Evolutionary conservation across 2,329 filamentous ascomycete genomes (phyloP).

Genomic region (Lecanosticta acicola): DNA sequence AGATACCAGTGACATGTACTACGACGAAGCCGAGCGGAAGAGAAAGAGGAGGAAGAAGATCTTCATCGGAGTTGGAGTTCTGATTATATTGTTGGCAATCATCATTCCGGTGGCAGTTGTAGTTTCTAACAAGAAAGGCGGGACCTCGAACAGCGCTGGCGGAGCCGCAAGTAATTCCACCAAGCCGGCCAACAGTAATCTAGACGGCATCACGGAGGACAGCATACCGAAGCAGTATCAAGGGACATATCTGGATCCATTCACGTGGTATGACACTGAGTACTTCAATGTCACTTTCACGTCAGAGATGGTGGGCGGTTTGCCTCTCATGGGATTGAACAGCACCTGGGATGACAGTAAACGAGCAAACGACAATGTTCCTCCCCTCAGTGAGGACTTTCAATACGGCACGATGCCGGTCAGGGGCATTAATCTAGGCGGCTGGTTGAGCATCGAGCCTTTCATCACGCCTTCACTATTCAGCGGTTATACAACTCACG

Average conservation of each 20-base stretch:
- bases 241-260: conserved; percentile 79
- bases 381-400: conserved; percentile 69
- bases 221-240: conserved; percentile 54
- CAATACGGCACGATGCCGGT: conserved; percentile 74
- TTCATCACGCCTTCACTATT: conserved; percentile 95
- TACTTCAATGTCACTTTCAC: conserved; percentile 97
- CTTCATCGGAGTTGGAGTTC: conserved; percentile 35
- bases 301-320: conserved; percentile 69
- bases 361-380: conserved; percentile 71
- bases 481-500: conserved; percentile 54
- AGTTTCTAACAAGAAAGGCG: conserved; percentile 39
- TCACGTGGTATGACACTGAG: conserved; percentile 80
- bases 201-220: conserved; percentile 40
- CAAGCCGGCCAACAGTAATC: conserved; percentile 41
- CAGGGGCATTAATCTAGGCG: conserved; percentile 85
- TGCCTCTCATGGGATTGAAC: conserved; percentile 88
- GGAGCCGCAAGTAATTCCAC: conserved; percentile 21
- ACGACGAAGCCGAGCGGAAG: conserved; percentile 39
- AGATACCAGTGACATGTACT: conserved; percentile 32
- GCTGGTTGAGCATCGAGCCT: conserved; percentile 89
- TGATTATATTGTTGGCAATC: conserved; percentile 41
- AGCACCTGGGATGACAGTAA: conserved; percentile 79
- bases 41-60: conserved; percentile 52
- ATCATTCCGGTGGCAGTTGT: conserved; percentile 45
- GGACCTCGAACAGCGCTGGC: conserved; percentile 7